Base-by-base conservation (phyloP, 306 rosid genomes). In the Carpinus viminea region DNA sequence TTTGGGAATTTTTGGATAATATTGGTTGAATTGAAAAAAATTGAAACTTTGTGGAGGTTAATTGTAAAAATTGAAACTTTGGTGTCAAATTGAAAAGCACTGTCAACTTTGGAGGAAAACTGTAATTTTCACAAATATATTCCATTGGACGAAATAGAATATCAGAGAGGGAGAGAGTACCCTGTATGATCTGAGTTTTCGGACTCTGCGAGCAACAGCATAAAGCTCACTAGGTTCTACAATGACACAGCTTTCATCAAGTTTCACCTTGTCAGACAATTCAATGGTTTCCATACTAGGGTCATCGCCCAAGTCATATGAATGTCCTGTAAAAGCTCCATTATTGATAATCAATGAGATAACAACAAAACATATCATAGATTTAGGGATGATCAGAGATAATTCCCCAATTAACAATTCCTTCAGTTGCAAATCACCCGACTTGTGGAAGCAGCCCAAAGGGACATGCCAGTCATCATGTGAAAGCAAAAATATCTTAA, bases 121-220 rank as follows among this genome's bases (percentile, higher is more conserved):
- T 24, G 26, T 24, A 24, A 24, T 24, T 24, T 62, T 26, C 16
- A 21, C 9, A 18, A 43, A 60, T 8, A 31, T 31, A 31, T 11
- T 59, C 65, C 36, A 21, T 26, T 59, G 38, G 16, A 3, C 65
- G 2, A 64, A 57, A 70, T 20, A 70, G 36, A 64, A 55, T 52
- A 76, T 47, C 34, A 68, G 78, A 68, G 64, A 54, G 79, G 74
- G 21, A 78, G 43, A 51, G 54, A 79, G 48, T 83, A 93, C 99
- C 98, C 74, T 91, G 85, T 90, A 95, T 12, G 99, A 93, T 80
- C 91, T 81, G 74, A 81, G 92, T 87, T 84, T 91, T 86, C 73
- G 93, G 68, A 75, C 62, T 87, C 96, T 85, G 75, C 41, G 61
- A 64, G 96, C 79, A 61, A 82, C 80, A 26, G 89, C 92, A 81